Evolutionary conservation across 1,284 basidiomycete genomes (phyloP).

Genomic region (Boletus albobrunnescens): DNA sequence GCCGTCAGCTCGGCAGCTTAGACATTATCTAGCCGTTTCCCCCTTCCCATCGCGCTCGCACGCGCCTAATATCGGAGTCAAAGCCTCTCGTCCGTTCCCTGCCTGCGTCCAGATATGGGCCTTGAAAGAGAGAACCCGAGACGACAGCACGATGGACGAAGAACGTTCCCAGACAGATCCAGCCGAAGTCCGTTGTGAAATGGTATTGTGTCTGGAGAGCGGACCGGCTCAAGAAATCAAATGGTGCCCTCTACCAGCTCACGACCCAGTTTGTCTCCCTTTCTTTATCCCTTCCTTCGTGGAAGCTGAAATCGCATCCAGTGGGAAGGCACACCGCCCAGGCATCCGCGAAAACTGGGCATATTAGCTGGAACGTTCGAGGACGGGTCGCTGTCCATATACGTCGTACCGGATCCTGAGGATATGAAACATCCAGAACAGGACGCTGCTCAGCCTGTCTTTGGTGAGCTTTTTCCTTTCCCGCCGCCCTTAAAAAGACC

Average conservation of each 20-base stretch:
- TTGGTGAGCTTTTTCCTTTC: constrained; percentile 30
- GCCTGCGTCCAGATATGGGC: constrained; percentile 75
- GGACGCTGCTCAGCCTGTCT: constrained; percentile 36
- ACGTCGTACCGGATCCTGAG: constrained; percentile 72
- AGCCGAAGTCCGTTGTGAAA: constrained; percentile 56
- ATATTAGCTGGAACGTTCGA: constrained; percentile 78
- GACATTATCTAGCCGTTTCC: constrained; percentile 80
- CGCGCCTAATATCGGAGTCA: constrained; percentile 57
- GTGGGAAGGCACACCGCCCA: constrained; percentile 13
- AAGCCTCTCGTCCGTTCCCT: constrained; percentile 45
- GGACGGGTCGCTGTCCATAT: constrained; percentile 77
- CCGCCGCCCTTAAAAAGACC: background rate
- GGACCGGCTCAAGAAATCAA: constrained; percentile 75
- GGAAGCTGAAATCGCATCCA: constrained; percentile 11
- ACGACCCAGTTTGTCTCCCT: constrained; percentile 44
- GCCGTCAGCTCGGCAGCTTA: constrained; percentile 50
- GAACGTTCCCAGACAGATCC: constrained; percentile 12
- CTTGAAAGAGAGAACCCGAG: constrained; percentile 16
- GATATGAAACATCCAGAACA: constrained; percentile 37
- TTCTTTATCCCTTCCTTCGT: background rate
- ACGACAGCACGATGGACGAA: constrained; percentile 20
- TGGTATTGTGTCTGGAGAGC: constrained; percentile 73
- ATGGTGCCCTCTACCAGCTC: constrained; percentile 85
- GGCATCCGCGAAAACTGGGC: constrained; percentile 64
- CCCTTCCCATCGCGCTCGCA: constrained; percentile 63